Evolutionary conservation across 139 green algal species (phyloP).

Genomic region (Coelastrella sp.): DNA sequence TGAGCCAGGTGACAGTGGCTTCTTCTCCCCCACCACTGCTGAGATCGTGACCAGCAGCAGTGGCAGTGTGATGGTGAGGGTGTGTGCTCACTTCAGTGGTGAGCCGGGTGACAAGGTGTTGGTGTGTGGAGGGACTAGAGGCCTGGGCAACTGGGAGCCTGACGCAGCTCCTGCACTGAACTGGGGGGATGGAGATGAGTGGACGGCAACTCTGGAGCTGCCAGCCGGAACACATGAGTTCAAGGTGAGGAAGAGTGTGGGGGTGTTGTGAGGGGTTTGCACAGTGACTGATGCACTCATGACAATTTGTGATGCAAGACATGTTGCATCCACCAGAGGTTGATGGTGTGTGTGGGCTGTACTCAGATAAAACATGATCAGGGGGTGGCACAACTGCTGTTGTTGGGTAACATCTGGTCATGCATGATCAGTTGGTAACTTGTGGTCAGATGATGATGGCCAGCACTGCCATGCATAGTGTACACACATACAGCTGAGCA

Average conservation of each 20-base stretch:
- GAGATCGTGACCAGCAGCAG: constrained; percentile 34
- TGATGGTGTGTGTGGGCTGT: background rate
- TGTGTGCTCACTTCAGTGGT: constrained; percentile 23
- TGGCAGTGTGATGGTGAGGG: constrained; percentile 38
- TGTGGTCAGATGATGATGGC: too few species aligned
- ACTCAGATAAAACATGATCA: too few species aligned
- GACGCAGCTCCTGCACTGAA: constrained; percentile 26
- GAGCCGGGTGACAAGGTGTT: constrained; percentile 35
- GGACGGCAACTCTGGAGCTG: constrained; percentile 39
- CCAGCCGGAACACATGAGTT: constrained; percentile 42
- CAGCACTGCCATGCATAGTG: too few species aligned
- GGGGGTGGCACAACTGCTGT: too few species aligned
- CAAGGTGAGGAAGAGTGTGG: constrained; percentile 11
- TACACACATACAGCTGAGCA: too few species aligned
- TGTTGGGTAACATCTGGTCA: too few species aligned
- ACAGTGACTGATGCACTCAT: background rate
- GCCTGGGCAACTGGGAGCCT: constrained; percentile 43
- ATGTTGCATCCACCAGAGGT: too few species aligned
- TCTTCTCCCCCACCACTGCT: background rate
- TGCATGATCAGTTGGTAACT: too few species aligned
- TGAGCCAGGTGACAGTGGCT: constrained; percentile 42
- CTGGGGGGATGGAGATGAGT: constrained; percentile 37
- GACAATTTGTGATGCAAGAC: too few species aligned
- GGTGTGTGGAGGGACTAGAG: background rate
- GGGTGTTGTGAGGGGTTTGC: background rate